A percentile compares a stretch with the other conserved stretches of the same genome.
These are phyloP conservation scores for Geranium brycei DNA, from an alignment of 345 rosid genomes.

Conservation along the genomic window DNA sequence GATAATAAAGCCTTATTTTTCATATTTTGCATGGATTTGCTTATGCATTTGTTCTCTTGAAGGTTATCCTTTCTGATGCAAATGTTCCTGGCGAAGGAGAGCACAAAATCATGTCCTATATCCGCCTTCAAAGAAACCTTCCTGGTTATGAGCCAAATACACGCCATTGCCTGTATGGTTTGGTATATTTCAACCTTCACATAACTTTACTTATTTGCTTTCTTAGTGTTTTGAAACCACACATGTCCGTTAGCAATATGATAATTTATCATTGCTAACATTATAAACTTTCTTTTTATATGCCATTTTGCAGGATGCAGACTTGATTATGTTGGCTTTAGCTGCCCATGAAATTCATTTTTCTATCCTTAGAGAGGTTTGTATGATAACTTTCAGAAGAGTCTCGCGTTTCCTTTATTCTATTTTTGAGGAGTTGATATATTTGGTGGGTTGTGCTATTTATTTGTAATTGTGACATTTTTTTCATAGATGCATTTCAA, in stretches of 20 bases:
- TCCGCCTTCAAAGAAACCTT: constrained; percentile 83
- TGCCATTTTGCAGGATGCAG: constrained; percentile 57
- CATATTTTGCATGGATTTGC: not conserved
- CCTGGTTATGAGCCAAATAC: constrained; percentile 86
- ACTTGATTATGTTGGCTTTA: constrained; percentile 89
- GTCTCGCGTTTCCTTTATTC: not conserved
- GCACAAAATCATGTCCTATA: constrained; percentile 83
- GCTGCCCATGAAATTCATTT: constrained; percentile 92
- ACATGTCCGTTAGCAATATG: not conserved
- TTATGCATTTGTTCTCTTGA: constrained; percentile 20
- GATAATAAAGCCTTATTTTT: not conserved
- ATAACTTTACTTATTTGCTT: not conserved
- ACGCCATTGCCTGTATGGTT: constrained; percentile 83
- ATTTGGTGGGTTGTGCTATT: constrained; percentile 1
- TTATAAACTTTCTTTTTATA: not conserved
- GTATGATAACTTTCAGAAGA: constrained; percentile 2
- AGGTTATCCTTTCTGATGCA: constrained; percentile 97
- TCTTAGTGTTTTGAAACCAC: not conserved
- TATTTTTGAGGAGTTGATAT: constrained; percentile 4
- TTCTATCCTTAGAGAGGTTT: constrained; percentile 94
- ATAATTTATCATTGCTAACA: not conserved
- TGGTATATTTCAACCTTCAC: constrained; percentile 50
- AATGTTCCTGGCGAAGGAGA: constrained; percentile 99
- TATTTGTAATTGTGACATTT: not conserved
- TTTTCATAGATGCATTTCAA: not conserved